Conservation (phyloP, 257 asterid genomes). For the Solanum ossicruentum region DNA sequence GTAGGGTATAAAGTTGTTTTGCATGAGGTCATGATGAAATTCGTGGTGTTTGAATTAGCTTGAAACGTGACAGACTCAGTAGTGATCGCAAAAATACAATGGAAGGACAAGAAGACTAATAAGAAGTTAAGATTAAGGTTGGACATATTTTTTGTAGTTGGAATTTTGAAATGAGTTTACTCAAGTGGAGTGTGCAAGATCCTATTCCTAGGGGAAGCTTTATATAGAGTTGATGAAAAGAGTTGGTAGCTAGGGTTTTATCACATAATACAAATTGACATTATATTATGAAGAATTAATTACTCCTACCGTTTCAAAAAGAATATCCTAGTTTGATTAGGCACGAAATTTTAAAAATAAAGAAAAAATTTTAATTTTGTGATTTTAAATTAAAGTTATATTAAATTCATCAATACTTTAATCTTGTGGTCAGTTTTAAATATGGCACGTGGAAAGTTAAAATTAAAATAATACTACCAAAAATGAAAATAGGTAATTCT, state of each 20-base stretch:
- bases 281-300: not conserved
- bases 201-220: not conserved
- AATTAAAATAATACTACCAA: no score
- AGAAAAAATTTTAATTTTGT: no score
- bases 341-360: no score
- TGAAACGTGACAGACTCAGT: not conserved
- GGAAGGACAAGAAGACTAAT: slow-evolving; percentile 14
- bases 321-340: no score
- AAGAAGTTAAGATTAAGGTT: slow-evolving; percentile 12
- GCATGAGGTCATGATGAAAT: slow-evolving; percentile 39
- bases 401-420: no score
- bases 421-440: no score
- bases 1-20: slow-evolving; percentile 38
- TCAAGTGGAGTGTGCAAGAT: not conserved
- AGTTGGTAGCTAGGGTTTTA: not conserved
- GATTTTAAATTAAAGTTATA: no score
- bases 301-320: no score
- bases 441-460: no score
- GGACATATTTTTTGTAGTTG: slow-evolving; percentile 5
- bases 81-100: not conserved
- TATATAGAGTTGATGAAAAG: slow-evolving; percentile 11
- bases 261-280: not conserved
- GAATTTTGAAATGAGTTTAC: not conserved
- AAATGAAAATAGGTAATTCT: no score
- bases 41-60: not conserved